Evolutionary conservation across 768 basidiomycete species (phyloP).

Genomic region (Cystobasidium onofrii): DNA sequence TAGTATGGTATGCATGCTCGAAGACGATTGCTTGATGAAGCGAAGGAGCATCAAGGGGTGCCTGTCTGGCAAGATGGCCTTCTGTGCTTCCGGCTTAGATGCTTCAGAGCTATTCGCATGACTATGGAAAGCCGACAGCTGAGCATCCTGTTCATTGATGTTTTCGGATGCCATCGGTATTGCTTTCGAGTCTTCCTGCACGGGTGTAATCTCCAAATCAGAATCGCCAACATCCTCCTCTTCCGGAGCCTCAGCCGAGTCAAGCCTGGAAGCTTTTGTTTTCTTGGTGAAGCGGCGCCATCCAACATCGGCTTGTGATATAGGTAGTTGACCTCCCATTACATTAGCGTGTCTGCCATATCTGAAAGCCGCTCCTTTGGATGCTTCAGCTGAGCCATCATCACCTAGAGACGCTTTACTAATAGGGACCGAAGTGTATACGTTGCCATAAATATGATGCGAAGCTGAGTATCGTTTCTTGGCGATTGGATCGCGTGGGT

Average conservation of each 20-base stretch:
- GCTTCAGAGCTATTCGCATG: neutral
- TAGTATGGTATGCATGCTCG: neutral
- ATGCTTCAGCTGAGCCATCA: neutral
- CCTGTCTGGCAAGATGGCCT: neutral
- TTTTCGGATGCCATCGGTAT: neutral
- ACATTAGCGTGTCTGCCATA: neutral
- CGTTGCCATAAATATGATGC: conserved; percentile 12
- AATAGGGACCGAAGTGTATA: conserved; percentile 15
- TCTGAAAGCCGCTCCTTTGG: neutral
- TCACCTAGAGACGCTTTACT: neutral
- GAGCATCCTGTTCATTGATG: neutral
- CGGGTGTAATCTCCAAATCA: neutral
- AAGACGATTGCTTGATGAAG: neutral
- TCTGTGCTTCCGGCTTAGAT: neutral
- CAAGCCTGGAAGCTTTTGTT: neutral
- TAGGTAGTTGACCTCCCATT: neutral
- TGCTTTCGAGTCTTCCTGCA: neutral
- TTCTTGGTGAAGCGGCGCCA: neutral
- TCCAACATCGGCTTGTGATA: conserved; percentile 7
- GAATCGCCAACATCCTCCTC: neutral
- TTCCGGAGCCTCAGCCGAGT: neutral
- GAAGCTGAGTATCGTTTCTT: neutral
- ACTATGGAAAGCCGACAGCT: neutral
- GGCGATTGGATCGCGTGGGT: neutral
- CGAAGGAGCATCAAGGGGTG: neutral